These are phyloP conservation scores for Echium plantagineum DNA, from an alignment of 257 asterid genomes.

Conservation along the genomic window DNA sequence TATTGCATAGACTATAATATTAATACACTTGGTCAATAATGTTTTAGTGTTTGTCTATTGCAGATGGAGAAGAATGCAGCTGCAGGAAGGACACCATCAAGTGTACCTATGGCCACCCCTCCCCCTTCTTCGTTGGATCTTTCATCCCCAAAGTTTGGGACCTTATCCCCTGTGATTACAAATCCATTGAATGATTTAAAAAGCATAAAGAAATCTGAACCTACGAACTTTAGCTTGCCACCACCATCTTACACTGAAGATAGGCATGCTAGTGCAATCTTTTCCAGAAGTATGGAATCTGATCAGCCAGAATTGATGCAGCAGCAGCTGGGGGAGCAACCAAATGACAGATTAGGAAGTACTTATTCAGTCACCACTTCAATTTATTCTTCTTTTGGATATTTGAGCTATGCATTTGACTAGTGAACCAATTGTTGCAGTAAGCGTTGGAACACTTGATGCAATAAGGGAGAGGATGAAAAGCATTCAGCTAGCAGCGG, in stretches of 20 bases:
- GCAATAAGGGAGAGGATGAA: constrained; percentile 98
- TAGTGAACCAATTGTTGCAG: constrained; percentile 37
- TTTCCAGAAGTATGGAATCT: constrained; percentile 32
- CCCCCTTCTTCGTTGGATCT: constrained; percentile 72
- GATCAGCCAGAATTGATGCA: constrained; percentile 45
- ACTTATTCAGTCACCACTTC: constrained; percentile 5
- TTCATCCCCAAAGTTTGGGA: constrained; percentile 60
- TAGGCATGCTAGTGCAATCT: constrained; percentile 24
- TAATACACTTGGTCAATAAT: not conserved
- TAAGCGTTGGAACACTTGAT: constrained; percentile 72
- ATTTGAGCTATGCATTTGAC: not conserved
- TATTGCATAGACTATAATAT: not conserved
- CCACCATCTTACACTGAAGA: constrained; percentile 80
- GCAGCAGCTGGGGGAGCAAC: constrained; percentile 45
- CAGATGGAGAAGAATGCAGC: constrained; percentile 99
- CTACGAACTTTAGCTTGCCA: constrained; percentile 68
- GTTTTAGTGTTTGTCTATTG: constrained; percentile 11
- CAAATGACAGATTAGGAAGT: constrained; percentile 83
- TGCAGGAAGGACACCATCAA: constrained; percentile 96
- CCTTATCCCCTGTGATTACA: constrained; percentile 67
- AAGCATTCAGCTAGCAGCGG: constrained; percentile 81
- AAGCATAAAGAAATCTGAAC: constrained; percentile 51
- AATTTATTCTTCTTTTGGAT: not conserved
- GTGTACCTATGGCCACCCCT: constrained; percentile 92
- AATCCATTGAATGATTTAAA: constrained; percentile 48